phyloP scores from a whole-genome alignment of 2,329 filamentous ascomycete genomes.

The Calonectria multiphialidica region DNA sequence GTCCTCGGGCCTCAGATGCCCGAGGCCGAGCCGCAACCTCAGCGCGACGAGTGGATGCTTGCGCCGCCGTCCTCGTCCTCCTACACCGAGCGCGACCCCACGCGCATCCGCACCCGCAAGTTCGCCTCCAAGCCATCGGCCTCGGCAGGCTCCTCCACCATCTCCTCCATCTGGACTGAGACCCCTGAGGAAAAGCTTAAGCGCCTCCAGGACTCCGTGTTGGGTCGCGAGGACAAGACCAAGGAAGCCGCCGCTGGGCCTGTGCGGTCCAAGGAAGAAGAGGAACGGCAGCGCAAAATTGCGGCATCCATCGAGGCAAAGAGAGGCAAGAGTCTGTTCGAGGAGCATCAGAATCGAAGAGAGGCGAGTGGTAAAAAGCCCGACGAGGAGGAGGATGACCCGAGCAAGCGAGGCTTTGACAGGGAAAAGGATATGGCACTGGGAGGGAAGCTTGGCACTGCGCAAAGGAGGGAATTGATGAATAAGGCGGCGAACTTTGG shows the following conservation, averaged over 20 bases:
- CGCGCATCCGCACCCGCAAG: slow-evolving; percentile 83
- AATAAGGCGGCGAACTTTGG: slow-evolving; percentile 85
- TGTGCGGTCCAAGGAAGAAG: slow-evolving; percentile 64
- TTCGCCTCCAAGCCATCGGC: slow-evolving; percentile 76
- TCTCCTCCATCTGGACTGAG: slow-evolving; percentile 88
- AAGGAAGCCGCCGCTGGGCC: slow-evolving; percentile 54
- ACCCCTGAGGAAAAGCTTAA: slow-evolving; percentile 89
- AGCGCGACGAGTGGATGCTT: slow-evolving; percentile 90
- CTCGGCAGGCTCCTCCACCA: slow-evolving; percentile 46
- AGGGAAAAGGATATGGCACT: slow-evolving; percentile 93
- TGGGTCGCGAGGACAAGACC: slow-evolving; percentile 73
- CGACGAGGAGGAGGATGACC: slow-evolving; percentile 82
- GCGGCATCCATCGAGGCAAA: slow-evolving; percentile 64
- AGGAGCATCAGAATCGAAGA: slow-evolving; percentile 61
- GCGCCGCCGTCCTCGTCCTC: slow-evolving; percentile 71
- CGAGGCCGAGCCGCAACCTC: slow-evolving; percentile 58
- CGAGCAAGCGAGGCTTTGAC: slow-evolving; percentile 89
- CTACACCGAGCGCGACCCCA: slow-evolving; percentile 79
- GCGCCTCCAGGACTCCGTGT: slow-evolving; percentile 82
- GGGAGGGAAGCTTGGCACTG: slow-evolving; percentile 76
- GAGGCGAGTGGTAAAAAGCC: slow-evolving; percentile 49
- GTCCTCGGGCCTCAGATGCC: slow-evolving; percentile 51
- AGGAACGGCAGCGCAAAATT: slow-evolving; percentile 63
- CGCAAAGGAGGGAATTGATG: slow-evolving; percentile 83
- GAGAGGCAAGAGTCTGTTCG: slow-evolving; percentile 69